Evolutionary conservation across 495 filamentous ascomycete genomes (phyloP).

Genomic region (Podospora fimiseda): DNA sequence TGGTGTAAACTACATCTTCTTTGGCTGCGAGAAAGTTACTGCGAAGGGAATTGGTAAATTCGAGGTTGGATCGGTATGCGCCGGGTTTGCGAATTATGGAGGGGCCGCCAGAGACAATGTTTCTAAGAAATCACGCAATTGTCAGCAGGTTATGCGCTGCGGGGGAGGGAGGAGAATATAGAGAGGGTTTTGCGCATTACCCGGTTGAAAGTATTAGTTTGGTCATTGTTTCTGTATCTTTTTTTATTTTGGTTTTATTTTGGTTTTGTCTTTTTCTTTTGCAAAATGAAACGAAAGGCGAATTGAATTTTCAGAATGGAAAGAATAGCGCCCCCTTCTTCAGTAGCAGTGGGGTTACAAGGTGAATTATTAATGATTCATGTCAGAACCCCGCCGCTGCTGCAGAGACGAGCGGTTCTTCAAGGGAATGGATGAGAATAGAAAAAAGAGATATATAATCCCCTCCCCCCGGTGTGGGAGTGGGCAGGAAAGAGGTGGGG

Average conservation of each 20-base stretch:
- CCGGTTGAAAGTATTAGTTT: constrained; percentile 86
- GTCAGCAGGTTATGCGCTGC: constrained; percentile 7
- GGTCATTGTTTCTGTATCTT: constrained; percentile 42
- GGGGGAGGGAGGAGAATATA: neutral
- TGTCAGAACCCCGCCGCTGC: constrained; percentile 21
- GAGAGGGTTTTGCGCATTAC: constrained; percentile 40
- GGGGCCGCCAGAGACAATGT: constrained; percentile 74
- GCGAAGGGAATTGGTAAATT: constrained; percentile 78
- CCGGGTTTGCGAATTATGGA: constrained; percentile 73
- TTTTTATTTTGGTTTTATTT: neutral
- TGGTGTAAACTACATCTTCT: too few relatives aligned
- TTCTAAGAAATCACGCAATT: constrained; percentile 47
- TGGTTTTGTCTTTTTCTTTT: neutral
- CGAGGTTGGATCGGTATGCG: constrained; percentile 75
- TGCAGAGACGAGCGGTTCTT: neutral
- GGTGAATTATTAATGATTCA: constrained; percentile 29
- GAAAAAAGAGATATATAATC: neutral
- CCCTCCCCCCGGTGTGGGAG: neutral
- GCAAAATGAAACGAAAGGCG: neutral
- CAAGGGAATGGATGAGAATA: neutral
- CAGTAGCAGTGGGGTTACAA: constrained; percentile 22
- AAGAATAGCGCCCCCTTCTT: neutral
- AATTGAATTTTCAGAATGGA: constrained; percentile 1
- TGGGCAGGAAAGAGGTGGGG: neutral
- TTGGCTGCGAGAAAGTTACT: constrained; percentile 70